phyloP scores from a whole-genome alignment of 2,329 filamentous ascomycete species.

The Corinectria fuckeliana region DNA sequence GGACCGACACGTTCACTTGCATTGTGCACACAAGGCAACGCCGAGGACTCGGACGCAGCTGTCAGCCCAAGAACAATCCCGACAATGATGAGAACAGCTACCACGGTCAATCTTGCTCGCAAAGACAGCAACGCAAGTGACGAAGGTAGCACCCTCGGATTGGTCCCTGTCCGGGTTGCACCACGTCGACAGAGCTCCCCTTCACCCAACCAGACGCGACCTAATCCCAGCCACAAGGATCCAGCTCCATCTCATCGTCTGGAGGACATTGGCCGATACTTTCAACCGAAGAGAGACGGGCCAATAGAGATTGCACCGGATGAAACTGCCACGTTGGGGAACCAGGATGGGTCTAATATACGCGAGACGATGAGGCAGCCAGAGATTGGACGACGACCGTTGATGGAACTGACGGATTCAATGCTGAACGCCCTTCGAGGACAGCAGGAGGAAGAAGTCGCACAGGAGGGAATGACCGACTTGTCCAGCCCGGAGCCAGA shows the following conservation, averaged over 20 bases:
- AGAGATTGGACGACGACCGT: slow-evolving; percentile 25
- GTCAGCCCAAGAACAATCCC: slow-evolving; percentile 9
- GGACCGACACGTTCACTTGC: neutral
- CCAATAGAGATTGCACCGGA: slow-evolving; percentile 45
- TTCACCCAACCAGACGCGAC: slow-evolving; percentile 2
- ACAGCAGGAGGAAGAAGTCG: slow-evolving; percentile 23
- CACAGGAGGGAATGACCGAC: neutral
- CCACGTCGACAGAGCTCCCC: slow-evolving; percentile 14
- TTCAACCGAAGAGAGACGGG: slow-evolving; percentile 31
- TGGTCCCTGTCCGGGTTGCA: slow-evolving; percentile 37
- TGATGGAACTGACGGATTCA: slow-evolving; percentile 34
- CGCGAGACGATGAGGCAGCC: slow-evolving; percentile 10
- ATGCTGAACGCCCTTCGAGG: slow-evolving; percentile 27
- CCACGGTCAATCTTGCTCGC: slow-evolving; percentile 43
- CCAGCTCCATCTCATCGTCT: slow-evolving; percentile 15
- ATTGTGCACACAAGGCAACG: neutral
- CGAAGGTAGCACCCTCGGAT: slow-evolving; percentile 26
- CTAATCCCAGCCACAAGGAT: slow-evolving; percentile 2
- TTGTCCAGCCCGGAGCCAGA: slow-evolving; percentile 12
- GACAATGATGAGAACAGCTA: slow-evolving; percentile 38
- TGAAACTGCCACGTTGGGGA: slow-evolving; percentile 41
- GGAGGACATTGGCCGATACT: slow-evolving; percentile 43
- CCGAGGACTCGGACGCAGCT: neutral
- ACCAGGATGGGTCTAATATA: slow-evolving; percentile 9
- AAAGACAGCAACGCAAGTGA: slow-evolving; percentile 43